These are phyloP conservation scores for Sextonia rubra DNA, from an alignment of 164 flowering plant genomes.

Conservation along the genomic window DNA sequence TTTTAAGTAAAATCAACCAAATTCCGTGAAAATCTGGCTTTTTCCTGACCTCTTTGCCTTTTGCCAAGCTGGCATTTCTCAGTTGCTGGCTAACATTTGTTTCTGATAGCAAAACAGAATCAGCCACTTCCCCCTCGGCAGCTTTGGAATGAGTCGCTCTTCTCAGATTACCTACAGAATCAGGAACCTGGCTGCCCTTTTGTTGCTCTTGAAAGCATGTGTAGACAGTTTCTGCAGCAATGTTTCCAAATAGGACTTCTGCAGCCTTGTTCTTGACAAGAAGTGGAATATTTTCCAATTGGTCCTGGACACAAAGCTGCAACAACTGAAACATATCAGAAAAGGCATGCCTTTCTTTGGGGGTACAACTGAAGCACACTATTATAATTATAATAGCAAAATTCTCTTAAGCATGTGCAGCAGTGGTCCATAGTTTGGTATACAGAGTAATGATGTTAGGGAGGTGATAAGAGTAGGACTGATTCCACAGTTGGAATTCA, in stretches of 20 bases:
- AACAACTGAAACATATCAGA: constrained; percentile 5
- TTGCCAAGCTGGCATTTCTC: constrained; percentile 2
- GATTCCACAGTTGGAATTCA: too few relatives aligned
- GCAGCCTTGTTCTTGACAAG: constrained; percentile 65
- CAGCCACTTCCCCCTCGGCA: background rate
- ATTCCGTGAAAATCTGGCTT: constrained; percentile 30
- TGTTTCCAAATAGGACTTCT: constrained; percentile 64
- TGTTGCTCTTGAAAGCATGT: constrained; percentile 25
- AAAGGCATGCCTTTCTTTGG: background rate
- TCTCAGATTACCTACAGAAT: background rate
- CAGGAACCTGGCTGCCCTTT: background rate
- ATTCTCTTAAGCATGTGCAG: too few relatives aligned
- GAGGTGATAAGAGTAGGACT: too few relatives aligned
- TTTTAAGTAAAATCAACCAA: constrained; percentile 61
- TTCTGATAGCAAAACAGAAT: constrained; percentile 4
- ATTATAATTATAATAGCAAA: too few relatives aligned
- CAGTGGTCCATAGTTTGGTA: too few relatives aligned
- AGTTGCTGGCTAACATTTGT: constrained; percentile 10
- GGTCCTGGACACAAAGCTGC: constrained; percentile 80
- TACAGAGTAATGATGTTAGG: too few relatives aligned
- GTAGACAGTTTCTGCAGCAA: constrained; percentile 56
- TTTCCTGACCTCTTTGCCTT: constrained; percentile 4
- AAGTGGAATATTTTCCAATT: constrained; percentile 46
- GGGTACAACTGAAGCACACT: too few relatives aligned
- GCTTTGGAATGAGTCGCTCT: background rate